Conservation (phyloP, 78 protist genomes). For the Cyanophora paradoxa region DNA sequence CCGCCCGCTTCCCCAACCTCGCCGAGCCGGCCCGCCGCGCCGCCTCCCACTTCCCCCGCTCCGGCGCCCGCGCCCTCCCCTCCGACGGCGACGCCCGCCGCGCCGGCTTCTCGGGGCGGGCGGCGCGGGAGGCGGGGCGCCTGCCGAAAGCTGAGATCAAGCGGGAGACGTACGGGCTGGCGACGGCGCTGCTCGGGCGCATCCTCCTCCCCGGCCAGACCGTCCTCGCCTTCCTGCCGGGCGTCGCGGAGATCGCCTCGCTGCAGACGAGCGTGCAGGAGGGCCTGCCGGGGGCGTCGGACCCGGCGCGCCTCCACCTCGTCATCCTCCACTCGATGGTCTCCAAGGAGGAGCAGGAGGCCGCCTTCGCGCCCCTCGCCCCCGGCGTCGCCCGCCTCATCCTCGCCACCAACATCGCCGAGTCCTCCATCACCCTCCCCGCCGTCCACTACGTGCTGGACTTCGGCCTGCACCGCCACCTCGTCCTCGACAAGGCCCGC, state of each 20-base stretch:
- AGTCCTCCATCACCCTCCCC: constrained; percentile 23
- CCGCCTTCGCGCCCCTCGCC: neutral
- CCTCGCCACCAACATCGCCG: constrained; percentile 18
- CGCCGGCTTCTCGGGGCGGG: neutral
- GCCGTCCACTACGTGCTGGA: constrained; percentile 10
- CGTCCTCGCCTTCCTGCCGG: constrained; percentile 9
- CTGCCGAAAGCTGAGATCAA: neutral
- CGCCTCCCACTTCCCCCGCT: neutral
- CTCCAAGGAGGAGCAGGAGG: constrained; percentile 6
- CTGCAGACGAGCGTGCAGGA: constrained; percentile 10
- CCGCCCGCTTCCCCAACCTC: no score
- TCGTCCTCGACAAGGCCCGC: constrained; percentile 14
- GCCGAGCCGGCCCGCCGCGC: no score
- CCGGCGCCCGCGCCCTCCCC: neutral
- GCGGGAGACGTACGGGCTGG: neutral
- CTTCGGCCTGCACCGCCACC: constrained; percentile 16
- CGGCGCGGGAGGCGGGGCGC: neutral
- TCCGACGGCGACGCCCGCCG: neutral
- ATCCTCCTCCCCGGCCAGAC: neutral
- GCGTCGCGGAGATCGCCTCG: constrained; percentile 5
- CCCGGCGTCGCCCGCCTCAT: neutral
- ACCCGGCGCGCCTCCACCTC: neutral
- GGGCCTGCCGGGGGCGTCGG: neutral
- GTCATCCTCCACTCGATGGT: constrained; percentile 7
- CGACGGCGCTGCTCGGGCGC: neutral